These are phyloP conservation scores for Penicillium canescens DNA, from an alignment of 495 filamentous ascomycete genomes.

Conservation along the genomic window DNA sequence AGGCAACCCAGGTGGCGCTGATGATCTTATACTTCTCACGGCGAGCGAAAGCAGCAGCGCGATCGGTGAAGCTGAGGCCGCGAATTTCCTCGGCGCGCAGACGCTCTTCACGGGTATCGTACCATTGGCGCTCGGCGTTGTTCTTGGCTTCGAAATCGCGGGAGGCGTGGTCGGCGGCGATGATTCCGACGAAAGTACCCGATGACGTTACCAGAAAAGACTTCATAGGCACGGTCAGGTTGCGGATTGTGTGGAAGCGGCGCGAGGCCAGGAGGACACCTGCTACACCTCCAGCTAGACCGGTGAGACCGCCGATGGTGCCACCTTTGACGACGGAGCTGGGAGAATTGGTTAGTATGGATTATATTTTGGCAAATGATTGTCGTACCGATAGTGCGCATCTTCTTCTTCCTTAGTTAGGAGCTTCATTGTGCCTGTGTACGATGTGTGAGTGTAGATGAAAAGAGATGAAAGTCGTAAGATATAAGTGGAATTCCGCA, in stretches of 20 bases:
- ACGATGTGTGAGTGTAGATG: not conserved
- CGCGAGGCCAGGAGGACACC: slow-evolving; percentile 62
- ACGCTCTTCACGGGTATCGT: slow-evolving; percentile 63
- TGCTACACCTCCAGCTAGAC: slow-evolving; percentile 60
- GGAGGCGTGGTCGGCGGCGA: slow-evolving; percentile 79
- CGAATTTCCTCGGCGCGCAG: slow-evolving; percentile 45
- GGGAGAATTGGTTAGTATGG: slow-evolving; percentile 22
- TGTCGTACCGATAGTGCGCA: slow-evolving; percentile 58
- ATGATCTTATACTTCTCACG: slow-evolving; percentile 92
- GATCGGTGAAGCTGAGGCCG: slow-evolving; percentile 56
- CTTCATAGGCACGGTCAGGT: slow-evolving; percentile 83
- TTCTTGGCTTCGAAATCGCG: slow-evolving; percentile 69
- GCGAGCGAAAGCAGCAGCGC: slow-evolving; percentile 58
- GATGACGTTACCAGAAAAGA: slow-evolving; percentile 84
- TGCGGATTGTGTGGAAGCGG: slow-evolving; percentile 71
- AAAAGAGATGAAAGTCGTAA: not conserved
- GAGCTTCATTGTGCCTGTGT: slow-evolving; percentile 74
- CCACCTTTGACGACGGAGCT: slow-evolving; percentile 80
- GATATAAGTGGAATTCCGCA: slow-evolving; percentile 23
- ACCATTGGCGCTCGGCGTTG: slow-evolving; percentile 62
- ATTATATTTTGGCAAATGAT: slow-evolving; percentile 5
- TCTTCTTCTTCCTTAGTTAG: slow-evolving; percentile 90
- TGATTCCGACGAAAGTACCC: slow-evolving; percentile 81
- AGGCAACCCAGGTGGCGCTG: slow-evolving; percentile 76
- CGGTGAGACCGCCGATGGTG: slow-evolving; percentile 63